These are phyloP conservation scores for Cardiospermum halicacabum DNA, from an alignment of 345 rosid species.

Conservation along the genomic window DNA sequence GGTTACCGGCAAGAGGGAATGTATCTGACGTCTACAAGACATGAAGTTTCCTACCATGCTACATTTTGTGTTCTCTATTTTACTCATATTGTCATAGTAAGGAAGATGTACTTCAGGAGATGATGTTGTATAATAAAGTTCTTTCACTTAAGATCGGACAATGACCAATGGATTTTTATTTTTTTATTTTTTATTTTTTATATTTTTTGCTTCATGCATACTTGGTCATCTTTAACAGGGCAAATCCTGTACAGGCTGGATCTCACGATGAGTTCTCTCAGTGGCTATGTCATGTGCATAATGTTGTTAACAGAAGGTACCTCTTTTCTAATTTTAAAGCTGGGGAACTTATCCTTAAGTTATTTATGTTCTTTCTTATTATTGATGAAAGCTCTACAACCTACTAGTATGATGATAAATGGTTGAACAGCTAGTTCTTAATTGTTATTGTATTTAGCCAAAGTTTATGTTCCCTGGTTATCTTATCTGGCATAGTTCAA, in stretches of 20 bases:
- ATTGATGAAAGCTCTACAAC: not conserved
- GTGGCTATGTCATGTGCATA: conserved; percentile 90
- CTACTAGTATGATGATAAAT: not conserved
- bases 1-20: not conserved
- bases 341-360: not conserved
- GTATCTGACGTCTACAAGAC: not conserved
- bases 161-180: not conserved
- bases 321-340: not conserved
- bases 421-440: not conserved
- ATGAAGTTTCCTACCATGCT: not conserved
- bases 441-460: not conserved
- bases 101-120: not conserved
- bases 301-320: conserved; percentile 89
- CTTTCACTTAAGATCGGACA: too few species aligned
- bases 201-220: conserved; percentile 2
- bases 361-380: not conserved
- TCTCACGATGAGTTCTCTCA: conserved; percentile 85
- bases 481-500: not conserved
- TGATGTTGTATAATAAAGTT: not conserved
- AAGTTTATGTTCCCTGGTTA: not conserved
- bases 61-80: not conserved
- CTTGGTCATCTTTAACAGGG: conserved; percentile 36
- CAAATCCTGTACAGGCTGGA: conserved; percentile 72
- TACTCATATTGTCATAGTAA: not conserved
- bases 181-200: too few species aligned